phyloP scores from a whole-genome alignment of 176 grass and related monocot species.

The maize (Zea mays) region DNA sequence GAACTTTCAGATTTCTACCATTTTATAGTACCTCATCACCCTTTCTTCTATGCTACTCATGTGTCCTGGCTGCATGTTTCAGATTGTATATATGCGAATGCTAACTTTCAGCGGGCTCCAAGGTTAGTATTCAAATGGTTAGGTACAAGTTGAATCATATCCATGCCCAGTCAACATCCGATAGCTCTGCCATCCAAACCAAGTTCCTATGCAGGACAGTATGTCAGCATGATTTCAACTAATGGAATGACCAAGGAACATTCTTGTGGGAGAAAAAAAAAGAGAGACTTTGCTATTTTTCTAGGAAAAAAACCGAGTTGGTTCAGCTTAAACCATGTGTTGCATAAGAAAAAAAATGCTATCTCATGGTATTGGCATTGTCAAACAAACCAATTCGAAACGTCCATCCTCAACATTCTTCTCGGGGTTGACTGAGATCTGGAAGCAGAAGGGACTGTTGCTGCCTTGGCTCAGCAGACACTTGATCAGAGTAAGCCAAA shows the following conservation, averaged over 20 bases:
- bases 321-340: background rate
- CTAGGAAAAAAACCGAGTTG: background rate
- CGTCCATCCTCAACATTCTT: slow-evolving; percentile 60
- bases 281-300: background rate
- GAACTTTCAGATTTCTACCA: background rate
- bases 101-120: background rate
- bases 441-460: slow-evolving; percentile 65
- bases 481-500: slow-evolving; percentile 59
- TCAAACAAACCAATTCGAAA: slow-evolving; percentile 55
- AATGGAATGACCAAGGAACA: background rate
- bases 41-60: background rate
- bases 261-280: background rate
- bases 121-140: background rate
- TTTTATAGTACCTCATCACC: background rate
- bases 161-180: background rate
- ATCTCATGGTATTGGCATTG: slow-evolving; percentile 46
- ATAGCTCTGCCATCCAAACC: background rate
- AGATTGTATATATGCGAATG: background rate
- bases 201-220: background rate
- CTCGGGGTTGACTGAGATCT: slow-evolving; percentile 44
- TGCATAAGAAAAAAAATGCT: slow-evolving; percentile 1
- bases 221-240: background rate
- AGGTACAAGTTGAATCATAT: background rate
- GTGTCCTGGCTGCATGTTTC: background rate
- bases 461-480: slow-evolving; percentile 45